These are phyloP conservation scores for Clitopilus passeckerianus DNA, from an alignment of 768 basidiomycete species.

Conservation along the genomic window DNA sequence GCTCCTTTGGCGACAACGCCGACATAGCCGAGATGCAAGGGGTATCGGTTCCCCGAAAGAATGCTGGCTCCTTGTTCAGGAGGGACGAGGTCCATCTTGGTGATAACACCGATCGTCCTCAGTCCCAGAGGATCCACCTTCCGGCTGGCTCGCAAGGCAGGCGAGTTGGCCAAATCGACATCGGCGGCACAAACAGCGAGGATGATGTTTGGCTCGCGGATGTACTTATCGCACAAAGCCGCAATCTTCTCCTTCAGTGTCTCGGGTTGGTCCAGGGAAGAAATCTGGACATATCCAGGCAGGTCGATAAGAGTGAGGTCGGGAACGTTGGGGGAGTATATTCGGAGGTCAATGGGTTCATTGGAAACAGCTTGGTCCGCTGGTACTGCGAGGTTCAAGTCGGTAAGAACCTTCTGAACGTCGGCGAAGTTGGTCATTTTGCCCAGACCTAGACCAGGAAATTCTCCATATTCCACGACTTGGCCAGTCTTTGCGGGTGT, in stretches of 20 bases:
- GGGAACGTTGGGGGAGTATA: slow-evolving; percentile 93
- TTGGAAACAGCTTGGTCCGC: slow-evolving; percentile 87
- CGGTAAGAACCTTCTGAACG: slow-evolving; percentile 89
- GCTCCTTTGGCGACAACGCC: slow-evolving; percentile 89
- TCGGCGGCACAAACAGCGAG: slow-evolving; percentile 99
- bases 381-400: slow-evolving; percentile 92
- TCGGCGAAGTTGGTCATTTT: slow-evolving; percentile 88
- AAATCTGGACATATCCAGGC: slow-evolving; percentile 94
- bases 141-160: slow-evolving; percentile 88
- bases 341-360: slow-evolving; percentile 94
- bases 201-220: slow-evolving; percentile 99
- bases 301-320: slow-evolving; percentile 97
- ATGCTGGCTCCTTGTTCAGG: slow-evolving; percentile 80
- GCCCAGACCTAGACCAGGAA: slow-evolving; percentile 84
- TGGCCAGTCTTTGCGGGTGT: slow-evolving; percentile 62
- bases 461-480: slow-evolving; percentile 84
- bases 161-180: slow-evolving; percentile 97
- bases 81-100: slow-evolving; percentile 97
- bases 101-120: slow-evolving; percentile 95
- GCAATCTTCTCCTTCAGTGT: slow-evolving; percentile 91
- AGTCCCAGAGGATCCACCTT: slow-evolving; percentile 93
- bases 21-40: slow-evolving; percentile 95
- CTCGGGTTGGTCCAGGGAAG: slow-evolving; percentile 94
- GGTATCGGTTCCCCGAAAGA: slow-evolving; percentile 87
- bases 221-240: slow-evolving; percentile 89